These are phyloP conservation scores for Aspergillus campestris DNA, from an alignment of 495 filamentous ascomycete genomes.

Conservation along the genomic window DNA sequence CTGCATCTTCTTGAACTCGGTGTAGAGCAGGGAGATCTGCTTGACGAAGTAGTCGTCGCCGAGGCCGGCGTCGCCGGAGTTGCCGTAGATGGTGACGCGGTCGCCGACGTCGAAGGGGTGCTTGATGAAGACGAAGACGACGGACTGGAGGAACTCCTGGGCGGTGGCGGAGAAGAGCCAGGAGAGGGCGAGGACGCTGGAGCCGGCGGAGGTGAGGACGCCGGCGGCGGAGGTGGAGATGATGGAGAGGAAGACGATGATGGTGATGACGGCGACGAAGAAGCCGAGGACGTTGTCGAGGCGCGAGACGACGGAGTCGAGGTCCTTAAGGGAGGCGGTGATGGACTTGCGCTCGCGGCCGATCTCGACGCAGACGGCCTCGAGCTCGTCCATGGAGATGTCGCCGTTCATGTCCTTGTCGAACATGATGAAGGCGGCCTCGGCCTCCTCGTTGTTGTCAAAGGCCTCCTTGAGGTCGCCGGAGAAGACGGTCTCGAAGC, in stretches of 20 bases:
- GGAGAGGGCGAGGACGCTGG: slow-evolving; percentile 72
- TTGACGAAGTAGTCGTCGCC: slow-evolving; percentile 96
- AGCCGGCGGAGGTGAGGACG: slow-evolving; percentile 81
- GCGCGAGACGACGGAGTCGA: slow-evolving; percentile 92
- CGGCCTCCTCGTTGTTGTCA: slow-evolving; percentile 76
- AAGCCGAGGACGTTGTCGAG: slow-evolving; percentile 83
- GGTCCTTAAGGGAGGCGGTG: slow-evolving; percentile 84
- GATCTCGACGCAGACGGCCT: slow-evolving; percentile 89
- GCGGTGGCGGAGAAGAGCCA: slow-evolving; percentile 91
- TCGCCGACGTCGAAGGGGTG: slow-evolving; percentile 97
- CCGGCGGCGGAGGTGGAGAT: slow-evolving; percentile 82
- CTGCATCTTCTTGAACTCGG: slow-evolving; percentile 98
- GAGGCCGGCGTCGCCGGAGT: slow-evolving; percentile 63
- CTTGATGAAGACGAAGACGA: slow-evolving; percentile 96
- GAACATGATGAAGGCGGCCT: slow-evolving; percentile 87
- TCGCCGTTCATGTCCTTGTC: slow-evolving; percentile 97
- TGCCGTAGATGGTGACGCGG: slow-evolving; percentile 84
- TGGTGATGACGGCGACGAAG: slow-evolving; percentile 66
- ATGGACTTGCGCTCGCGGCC: slow-evolving; percentile 93
- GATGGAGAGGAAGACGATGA: slow-evolving; percentile 80
- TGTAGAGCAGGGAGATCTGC: slow-evolving; percentile 88
- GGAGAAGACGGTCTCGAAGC: slow-evolving; percentile 62
- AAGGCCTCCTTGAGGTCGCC: slow-evolving; percentile 77
- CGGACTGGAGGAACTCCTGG: slow-evolving; percentile 84
- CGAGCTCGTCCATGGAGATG: slow-evolving; percentile 91